Conservation (phyloP, 225 moss, liverwort and hornwort species). For the Lunularia cruciata region DNA sequence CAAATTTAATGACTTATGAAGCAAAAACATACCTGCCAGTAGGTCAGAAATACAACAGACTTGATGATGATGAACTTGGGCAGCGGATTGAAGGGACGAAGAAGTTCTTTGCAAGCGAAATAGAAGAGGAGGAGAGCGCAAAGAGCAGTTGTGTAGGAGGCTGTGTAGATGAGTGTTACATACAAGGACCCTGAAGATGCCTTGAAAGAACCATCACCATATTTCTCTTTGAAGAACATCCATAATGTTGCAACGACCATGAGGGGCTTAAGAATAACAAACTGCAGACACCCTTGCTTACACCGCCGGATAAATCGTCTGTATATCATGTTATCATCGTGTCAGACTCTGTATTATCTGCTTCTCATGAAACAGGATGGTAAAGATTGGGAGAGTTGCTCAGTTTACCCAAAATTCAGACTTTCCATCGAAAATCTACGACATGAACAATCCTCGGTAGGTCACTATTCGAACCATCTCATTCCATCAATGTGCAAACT, state of each 20-base stretch:
- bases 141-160: slow-evolving; percentile 72
- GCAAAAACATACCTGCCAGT: slow-evolving; percentile 76
- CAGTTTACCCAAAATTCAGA: no score
- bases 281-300: slow-evolving; percentile 80
- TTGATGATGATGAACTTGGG: slow-evolving; percentile 93
- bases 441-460: no score
- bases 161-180: slow-evolving; percentile 73
- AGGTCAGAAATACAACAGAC: slow-evolving; percentile 90
- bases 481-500: no score
- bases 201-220: slow-evolving; percentile 62
- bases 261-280: slow-evolving; percentile 83
- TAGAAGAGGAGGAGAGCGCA: slow-evolving; percentile 78
- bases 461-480: no score
- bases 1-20: not conserved
- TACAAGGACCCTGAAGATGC: slow-evolving; percentile 60
- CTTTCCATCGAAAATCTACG: no score
- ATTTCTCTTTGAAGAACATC: slow-evolving; percentile 62
- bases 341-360: no score
- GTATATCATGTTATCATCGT: no score
- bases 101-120: slow-evolving; percentile 84
- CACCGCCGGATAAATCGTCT: slow-evolving; percentile 89
- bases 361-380: no score
- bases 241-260: slow-evolving; percentile 62
- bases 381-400: no score
- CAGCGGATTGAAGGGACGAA: slow-evolving; percentile 71